These are phyloP conservation scores for Trichoderma sp. DNA, from an alignment of 2,329 filamentous ascomycete genomes.

Conservation along the genomic window DNA sequence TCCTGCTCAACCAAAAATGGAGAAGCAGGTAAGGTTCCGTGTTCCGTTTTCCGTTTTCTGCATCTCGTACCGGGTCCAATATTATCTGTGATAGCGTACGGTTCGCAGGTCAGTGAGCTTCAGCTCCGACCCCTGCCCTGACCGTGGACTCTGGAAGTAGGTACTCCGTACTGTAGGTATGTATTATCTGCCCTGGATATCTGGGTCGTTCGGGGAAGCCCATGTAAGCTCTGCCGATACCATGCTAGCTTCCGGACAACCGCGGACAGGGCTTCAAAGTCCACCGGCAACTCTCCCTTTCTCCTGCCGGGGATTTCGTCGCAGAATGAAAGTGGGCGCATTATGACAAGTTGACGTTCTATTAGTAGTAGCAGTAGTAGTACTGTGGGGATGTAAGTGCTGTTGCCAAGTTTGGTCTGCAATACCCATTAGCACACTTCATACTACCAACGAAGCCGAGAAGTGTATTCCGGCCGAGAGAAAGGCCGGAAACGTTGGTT, in stretches of 20 bases:
- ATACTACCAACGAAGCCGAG: not conserved
- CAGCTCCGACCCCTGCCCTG: not conserved
- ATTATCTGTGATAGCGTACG: not conserved
- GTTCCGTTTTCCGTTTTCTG: not conserved
- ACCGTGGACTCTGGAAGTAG: not conserved
- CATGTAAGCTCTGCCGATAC: slow-evolving; percentile 6
- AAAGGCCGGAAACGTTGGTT: slow-evolving; percentile 26
- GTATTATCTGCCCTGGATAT: not conserved
- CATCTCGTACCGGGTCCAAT: not conserved
- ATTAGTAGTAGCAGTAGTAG: too few relatives aligned
- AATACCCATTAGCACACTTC: not conserved
- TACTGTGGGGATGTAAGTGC: too few relatives aligned
- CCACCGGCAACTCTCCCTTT: not conserved
- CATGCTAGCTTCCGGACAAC: slow-evolving; percentile 2
- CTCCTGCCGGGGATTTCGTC: not conserved
- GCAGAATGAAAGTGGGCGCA: not conserved
- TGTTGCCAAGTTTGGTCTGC: not conserved
- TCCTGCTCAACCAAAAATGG: not conserved
- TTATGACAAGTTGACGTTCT: not conserved
- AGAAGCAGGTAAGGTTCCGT: not conserved
- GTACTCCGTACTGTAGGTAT: not conserved
- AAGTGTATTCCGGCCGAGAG: slow-evolving; percentile 24
- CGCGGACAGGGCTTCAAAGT: slow-evolving; percentile 2
- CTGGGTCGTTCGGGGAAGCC: not conserved
- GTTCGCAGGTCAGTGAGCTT: not conserved